Evolutionary conservation across 2,329 filamentous ascomycete species (phyloP), one percentile per base, ranked within the genome.

Genomic region (Fusarium chlamydosporum): DNA sequence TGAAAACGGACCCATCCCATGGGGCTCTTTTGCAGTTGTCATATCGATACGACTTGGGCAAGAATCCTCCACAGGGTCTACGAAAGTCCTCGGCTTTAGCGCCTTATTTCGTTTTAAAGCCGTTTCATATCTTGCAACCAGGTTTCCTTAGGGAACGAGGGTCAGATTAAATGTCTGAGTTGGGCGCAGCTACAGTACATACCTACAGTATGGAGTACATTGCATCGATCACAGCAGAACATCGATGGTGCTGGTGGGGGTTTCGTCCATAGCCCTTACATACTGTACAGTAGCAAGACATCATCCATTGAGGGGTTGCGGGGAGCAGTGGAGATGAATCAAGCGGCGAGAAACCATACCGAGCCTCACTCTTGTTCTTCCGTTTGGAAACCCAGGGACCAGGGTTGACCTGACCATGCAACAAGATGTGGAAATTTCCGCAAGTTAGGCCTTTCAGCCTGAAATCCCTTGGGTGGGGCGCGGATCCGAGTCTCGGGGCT

Each of bases 351-450:
- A 58, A 29, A 29, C 37, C 41, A 46, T 54, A 59, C 58, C 47
- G 61, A 65, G 68, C 65, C 59, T 71, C 61, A 64, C 46, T 67
- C 45, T 64, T 23, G 41, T 61, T 47, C 54, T 59, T 65, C 57
- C 60, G 18, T 50, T 50, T 55, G 60, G 67, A 57, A 53, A 59
- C 52, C 62, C 50, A 57, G 68, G 72, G 61, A 50, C 62, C 50
- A 57, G 68, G 72, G 61, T 68, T 54, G 61, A 52, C 71, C 68
- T 54, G 61, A 52, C 71, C 68, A 67, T 68, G 69, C 57, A 69
- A 51, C 35, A 61, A 42, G 53, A 50, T 42, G 63, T 60, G 67
- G 54, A 53, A 60, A 64, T 52, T 46, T 45, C 47, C 29, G 31
- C 41, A 50, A 61, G 35, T 50, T 40, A 65, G 48, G 47, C 51